phyloP scores from a whole-genome alignment of 2,329 filamentous ascomycete genomes.

The Hymenoscyphus fructigenus region DNA sequence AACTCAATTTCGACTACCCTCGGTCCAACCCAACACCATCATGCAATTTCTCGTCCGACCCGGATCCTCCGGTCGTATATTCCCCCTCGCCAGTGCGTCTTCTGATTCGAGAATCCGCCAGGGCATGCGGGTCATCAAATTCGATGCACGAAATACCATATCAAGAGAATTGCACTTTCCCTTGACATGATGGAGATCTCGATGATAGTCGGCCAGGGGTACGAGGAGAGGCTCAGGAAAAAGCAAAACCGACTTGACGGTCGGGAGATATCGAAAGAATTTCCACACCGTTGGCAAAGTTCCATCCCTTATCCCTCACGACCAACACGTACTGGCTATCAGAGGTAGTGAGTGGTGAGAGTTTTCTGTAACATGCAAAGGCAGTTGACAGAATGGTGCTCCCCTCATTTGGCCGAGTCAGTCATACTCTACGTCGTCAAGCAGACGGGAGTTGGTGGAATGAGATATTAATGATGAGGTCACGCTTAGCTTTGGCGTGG shows the following conservation, averaged over 20 bases:
- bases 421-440: neutral
- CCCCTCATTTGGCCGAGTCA: neutral
- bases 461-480: constrained; percentile 33
- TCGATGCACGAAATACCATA: neutral
- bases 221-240: too few species aligned
- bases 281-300: too few species aligned
- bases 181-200: neutral
- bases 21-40: neutral
- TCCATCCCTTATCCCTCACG: too few species aligned
- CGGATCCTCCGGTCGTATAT: neutral
- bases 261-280: too few species aligned
- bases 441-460: constrained; percentile 5
- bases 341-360: too few species aligned
- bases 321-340: too few species aligned
- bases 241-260: too few species aligned
- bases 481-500: constrained; percentile 28
- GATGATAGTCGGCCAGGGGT: too few species aligned
- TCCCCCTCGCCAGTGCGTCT: neutral
- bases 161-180: neutral
- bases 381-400: neutral
- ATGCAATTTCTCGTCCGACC: neutral
- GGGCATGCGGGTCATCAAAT: neutral
- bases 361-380: neutral
- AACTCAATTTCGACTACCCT: constrained; percentile 1
- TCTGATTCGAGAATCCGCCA: neutral